Evolutionary conservation across 2,329 filamentous ascomycete species (phyloP).

Genomic region (Aspergillus phoenicis): DNA sequence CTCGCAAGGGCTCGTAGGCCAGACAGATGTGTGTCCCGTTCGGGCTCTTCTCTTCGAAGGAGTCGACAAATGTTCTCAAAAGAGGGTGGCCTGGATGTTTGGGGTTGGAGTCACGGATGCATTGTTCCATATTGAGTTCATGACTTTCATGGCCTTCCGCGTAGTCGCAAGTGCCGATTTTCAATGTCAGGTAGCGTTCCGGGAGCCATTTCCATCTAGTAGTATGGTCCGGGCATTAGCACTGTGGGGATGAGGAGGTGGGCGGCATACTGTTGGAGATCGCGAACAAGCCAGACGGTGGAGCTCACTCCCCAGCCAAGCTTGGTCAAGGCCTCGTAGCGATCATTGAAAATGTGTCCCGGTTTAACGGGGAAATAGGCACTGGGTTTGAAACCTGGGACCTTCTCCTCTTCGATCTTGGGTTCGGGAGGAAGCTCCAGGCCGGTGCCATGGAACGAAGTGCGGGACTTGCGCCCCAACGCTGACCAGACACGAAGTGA

Average conservation of each 20-base stretch:
- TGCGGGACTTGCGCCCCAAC: neutral
- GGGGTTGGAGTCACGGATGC: neutral
- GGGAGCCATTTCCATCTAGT: neutral
- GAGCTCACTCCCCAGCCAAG: neutral
- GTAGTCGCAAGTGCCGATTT: neutral
- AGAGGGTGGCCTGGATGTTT: neutral
- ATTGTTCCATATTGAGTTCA: neutral
- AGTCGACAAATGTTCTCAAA: neutral
- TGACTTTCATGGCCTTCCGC: neutral
- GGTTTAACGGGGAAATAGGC: neutral
- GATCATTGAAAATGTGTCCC: neutral
- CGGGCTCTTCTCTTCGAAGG: neutral
- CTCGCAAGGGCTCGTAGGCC: conserved; percentile 38
- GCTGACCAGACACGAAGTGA: neutral
- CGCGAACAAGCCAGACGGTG: neutral
- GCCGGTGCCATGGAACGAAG: neutral
- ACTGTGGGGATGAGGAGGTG: neutral
- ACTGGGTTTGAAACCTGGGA: neutral
- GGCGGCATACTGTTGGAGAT: neutral
- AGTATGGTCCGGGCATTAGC: neutral
- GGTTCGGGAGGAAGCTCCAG: neutral
- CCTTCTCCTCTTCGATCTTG: neutral
- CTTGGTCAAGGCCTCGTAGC: neutral
- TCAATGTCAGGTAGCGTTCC: neutral
- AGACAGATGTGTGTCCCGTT: conserved; percentile 31